Percentiles rank a stretch among this genome's conserved stretches.
Evolutionary conservation across 345 rosid genomes (phyloP).

Genomic region (Garcia nutans): DNA sequence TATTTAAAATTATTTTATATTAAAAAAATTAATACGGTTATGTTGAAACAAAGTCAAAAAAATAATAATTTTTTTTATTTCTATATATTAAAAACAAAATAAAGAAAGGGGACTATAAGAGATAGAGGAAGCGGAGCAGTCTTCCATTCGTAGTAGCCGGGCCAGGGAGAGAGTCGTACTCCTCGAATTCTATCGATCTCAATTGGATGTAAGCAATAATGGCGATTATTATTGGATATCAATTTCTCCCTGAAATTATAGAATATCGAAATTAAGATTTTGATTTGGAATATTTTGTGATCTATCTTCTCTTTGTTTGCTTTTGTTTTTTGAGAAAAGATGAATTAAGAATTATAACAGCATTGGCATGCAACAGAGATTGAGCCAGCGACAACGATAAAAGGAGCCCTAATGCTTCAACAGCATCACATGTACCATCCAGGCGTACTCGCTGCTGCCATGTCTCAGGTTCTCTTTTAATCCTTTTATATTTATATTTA

Average conservation of each 20-base stretch:
- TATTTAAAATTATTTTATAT: no score
- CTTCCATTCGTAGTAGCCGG: not conserved
- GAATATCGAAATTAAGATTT: not conserved
- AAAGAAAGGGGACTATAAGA: not conserved
- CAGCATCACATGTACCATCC: slow-evolving; percentile 44
- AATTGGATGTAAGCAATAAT: not conserved
- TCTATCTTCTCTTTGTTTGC: not conserved
- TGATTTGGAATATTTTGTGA: not conserved
- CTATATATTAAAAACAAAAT: no score
- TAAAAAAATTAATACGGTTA: no score
- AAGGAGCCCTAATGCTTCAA: slow-evolving; percentile 27
- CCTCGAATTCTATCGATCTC: not conserved
- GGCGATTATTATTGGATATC: not conserved
- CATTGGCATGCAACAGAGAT: slow-evolving; percentile 16
- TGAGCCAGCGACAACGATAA: slow-evolving; percentile 8
- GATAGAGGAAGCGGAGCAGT: not conserved
- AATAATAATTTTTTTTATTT: no score
- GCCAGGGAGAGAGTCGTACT: not conserved
- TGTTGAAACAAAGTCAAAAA: no score
- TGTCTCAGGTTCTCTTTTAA: slow-evolving; percentile 33
- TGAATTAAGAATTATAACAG: not conserved
- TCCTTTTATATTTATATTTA: not conserved
- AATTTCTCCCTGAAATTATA: not conserved
- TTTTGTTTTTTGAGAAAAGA: no score
- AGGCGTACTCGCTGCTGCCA: slow-evolving; percentile 38